Percentiles rank a stretch among this genome's conserved stretches.
phyloP scores from a whole-genome alignment of 306 rosid species.

The Cucurbita moschata region DNA sequence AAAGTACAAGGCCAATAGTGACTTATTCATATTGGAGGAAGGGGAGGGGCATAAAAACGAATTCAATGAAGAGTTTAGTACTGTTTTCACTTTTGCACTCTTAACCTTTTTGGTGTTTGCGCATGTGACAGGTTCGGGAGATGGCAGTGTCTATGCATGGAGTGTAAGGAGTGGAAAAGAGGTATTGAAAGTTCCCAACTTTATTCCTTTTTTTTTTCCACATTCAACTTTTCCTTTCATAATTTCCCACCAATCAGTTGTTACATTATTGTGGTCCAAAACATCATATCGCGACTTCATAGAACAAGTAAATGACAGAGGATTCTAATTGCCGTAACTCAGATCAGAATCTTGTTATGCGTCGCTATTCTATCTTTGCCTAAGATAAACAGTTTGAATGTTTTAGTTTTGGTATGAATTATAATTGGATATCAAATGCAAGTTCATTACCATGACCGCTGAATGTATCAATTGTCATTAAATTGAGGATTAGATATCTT shows the following conservation, averaged over 20 bases:
- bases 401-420: neutral
- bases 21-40: neutral
- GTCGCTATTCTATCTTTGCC: neutral
- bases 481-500: neutral
- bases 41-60: neutral
- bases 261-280: neutral
- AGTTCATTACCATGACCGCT: neutral
- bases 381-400: neutral
- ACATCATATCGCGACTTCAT: neutral
- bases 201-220: neutral
- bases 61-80: neutral
- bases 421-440: neutral
- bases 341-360: neutral
- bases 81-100: neutral
- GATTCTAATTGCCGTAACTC: neutral
- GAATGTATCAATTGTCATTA: neutral
- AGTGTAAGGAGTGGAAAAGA: constrained; percentile 78
- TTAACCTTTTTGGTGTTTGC: neutral
- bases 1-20: neutral
- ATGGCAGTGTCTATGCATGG: constrained; percentile 88
- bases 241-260: neutral
- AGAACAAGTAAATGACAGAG: neutral
- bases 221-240: neutral
- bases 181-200: constrained; percentile 20
- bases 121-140: constrained; percentile 65